Base-by-base conservation (phyloP, 2,329 filamentous ascomycete species). In the Trichoderma afroharzianum region DNA sequence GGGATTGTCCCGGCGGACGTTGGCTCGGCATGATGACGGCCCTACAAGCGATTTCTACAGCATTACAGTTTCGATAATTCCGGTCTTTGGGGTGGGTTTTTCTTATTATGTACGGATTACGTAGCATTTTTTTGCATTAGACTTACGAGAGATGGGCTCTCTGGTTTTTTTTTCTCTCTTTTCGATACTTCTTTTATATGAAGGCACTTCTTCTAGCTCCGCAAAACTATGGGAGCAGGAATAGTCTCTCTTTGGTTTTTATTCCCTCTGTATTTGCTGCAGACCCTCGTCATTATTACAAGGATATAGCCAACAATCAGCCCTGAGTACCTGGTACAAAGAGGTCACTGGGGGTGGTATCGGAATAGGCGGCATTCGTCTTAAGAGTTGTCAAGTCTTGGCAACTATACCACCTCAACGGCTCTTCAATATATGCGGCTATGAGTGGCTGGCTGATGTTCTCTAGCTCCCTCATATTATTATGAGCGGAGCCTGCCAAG, bases 401-500 rank as follows among this genome's bases (percentile, higher is more conserved):
- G 66, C 66, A 68, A 50, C 53, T 59, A 47, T 68, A 61, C 66
- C n/a, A 61, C 33, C 33, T 50, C 14, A 39, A 59, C n/a, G 55
- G 55, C 14, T 68, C 57, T 58, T 43, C n/a, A 24, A 68, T 61
- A 68, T 50, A 18, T 55, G 36, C 53, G 8, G 55, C 66, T 26
- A 50, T 68, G 66, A 68, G 36, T 68, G 66, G 66, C 39, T 61
- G 55, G 66, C 59, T 61, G 66, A 68, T 68, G n/a, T 43, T 68
- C 36, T 61, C n/a, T 66, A 66, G 63, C 63, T 55, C 30, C 43
- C 63, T 33, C 15, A 47, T 26, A 24, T 50, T 61, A 61, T 50
- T 57, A 68, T 68, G 33, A 61, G 66, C 55, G 55, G 66, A 50
- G 57, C 6, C 55, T 68, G 66, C 66, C 66, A 68, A 68, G 66